Conservation (phyloP, 2,329 filamentous ascomycete species). For the Celoporthe dispersa region DNA sequence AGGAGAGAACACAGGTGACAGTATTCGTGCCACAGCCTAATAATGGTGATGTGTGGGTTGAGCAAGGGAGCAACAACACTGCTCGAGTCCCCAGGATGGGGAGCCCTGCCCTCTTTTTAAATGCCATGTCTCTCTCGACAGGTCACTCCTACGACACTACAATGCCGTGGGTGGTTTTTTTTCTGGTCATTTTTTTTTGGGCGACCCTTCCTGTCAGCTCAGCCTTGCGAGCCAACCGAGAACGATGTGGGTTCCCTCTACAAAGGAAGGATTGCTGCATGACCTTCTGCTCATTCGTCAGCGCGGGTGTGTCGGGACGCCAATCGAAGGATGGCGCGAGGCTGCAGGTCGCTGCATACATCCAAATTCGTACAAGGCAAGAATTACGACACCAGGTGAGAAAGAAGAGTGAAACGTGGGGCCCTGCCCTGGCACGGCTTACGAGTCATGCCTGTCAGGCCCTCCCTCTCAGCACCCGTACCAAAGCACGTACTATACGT, state of each 20-base stretch:
- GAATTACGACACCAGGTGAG: not conserved
- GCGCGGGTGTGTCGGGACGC: not conserved
- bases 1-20: not conserved
- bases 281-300: not conserved
- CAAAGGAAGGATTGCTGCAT: not conserved
- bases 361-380: not conserved
- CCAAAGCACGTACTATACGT: not conserved
- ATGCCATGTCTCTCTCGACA: not conserved
- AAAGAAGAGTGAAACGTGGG: too few relatives aligned
- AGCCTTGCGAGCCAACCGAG: not conserved
- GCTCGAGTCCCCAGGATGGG: not conserved
- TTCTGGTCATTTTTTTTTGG: too few relatives aligned
- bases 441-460: not conserved
- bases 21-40: too few relatives aligned
- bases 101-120: not conserved
- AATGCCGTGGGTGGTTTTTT: too few relatives aligned
- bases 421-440: not conserved
- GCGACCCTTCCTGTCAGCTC: not conserved
- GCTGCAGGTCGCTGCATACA: not conserved
- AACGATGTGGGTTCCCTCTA: slow-evolving; percentile 2
- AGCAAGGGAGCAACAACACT: not conserved
- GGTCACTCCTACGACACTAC: not conserved
- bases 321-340: not conserved
- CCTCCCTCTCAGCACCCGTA: not conserved
- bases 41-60: not conserved